These are phyloP conservation scores for Fraxinus pennsylvanica DNA, from an alignment of 257 asterid species.

Conservation along the genomic window DNA sequence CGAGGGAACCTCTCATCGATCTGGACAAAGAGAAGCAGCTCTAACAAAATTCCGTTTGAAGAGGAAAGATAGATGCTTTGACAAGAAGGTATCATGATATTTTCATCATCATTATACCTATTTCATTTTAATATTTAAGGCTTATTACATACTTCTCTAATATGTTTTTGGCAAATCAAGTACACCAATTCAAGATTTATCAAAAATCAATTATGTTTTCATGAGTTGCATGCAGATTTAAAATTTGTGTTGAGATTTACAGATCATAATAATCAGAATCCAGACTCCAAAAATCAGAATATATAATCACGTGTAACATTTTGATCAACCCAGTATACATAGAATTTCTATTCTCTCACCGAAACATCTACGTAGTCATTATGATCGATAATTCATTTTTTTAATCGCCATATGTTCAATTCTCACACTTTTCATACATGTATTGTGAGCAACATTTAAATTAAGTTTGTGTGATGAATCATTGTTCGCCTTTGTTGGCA, in stretches of 20 bases:
- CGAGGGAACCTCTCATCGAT: conserved; percentile 52
- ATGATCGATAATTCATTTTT: not conserved
- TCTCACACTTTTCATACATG: not conserved
- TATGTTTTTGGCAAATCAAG: too few species aligned
- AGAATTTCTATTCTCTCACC: not conserved
- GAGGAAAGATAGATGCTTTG: conserved; percentile 93
- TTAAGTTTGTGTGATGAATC: not conserved
- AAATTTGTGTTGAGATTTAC: too few species aligned
- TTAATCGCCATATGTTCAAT: not conserved
- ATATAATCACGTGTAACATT: not conserved
- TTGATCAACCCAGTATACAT: not conserved
- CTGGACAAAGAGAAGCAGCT: conserved; percentile 85
- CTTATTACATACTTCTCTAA: too few species aligned
- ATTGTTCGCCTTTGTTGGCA: conserved; percentile 29
- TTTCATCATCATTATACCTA: not conserved
- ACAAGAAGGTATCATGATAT: conserved; percentile 71
- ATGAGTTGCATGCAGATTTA: not conserved
- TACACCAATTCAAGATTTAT: not conserved
- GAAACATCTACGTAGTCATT: not conserved
- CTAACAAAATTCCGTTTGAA: conserved; percentile 79
- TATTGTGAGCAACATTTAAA: not conserved
- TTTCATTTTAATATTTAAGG: too few species aligned
- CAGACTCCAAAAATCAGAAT: not conserved
- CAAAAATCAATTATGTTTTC: not conserved
- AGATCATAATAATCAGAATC: not conserved